phyloP scores from a whole-genome alignment of 345 rosid genomes.

The Eucalyptus decipiens region DNA sequence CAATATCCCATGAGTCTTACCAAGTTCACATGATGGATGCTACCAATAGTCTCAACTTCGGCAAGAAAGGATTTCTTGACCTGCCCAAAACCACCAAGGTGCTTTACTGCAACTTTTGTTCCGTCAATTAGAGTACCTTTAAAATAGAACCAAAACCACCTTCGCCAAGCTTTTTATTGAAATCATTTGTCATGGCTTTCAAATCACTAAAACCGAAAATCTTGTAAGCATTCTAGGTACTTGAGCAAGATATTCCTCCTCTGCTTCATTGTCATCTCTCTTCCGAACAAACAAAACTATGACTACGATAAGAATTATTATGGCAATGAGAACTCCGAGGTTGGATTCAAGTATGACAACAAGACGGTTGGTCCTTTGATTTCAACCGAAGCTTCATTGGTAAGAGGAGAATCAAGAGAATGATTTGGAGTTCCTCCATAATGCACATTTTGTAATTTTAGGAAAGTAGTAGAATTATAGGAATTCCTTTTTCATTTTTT shows the following conservation, averaged over 20 bases:
- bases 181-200: neutral
- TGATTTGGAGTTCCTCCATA: neutral
- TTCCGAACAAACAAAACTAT: neutral
- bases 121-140: constrained; percentile 5
- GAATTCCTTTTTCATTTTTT: accelerated
- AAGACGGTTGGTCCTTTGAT: accelerated
- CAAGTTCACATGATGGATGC: constrained; percentile 16
- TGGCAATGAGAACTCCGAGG: neutral
- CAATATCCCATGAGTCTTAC: constrained; percentile 16
- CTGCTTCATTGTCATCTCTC: neutral
- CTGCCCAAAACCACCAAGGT: constrained; percentile 1
- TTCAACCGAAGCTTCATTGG: neutral
- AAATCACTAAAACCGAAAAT: accelerated
- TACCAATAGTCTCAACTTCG: constrained; percentile 18
- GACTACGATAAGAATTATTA: neutral
- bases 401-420: neutral
- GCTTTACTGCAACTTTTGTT: constrained; percentile 12
- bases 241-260: neutral
- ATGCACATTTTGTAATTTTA: neutral
- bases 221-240: neutral
- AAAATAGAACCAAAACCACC: constrained; percentile 18
- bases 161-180: constrained; percentile 2
- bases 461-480: neutral
- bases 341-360: neutral
- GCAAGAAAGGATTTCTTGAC: constrained; percentile 8